These are phyloP conservation scores for Lablab purpureus DNA, from an alignment of 306 rosid genomes.

Conservation along the genomic window DNA sequence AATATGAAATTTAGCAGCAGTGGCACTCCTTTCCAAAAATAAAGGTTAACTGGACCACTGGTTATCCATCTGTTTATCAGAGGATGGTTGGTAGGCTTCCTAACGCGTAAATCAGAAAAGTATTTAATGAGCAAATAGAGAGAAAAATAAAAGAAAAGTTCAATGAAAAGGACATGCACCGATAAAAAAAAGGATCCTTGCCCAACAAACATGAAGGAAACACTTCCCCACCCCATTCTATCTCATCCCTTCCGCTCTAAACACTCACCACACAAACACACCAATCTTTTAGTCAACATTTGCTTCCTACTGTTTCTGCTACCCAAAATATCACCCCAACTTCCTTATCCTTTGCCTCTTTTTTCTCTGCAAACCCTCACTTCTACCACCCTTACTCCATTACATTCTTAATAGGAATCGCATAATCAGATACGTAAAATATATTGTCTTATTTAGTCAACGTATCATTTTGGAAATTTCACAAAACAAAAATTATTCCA, in stretches of 20 bases:
- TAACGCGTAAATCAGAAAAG: slow-evolving; percentile 27
- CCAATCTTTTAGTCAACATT: slow-evolving; percentile 23
- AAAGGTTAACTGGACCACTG: slow-evolving; percentile 21
- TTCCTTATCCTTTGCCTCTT: not conserved
- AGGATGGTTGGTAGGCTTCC: slow-evolving; percentile 4
- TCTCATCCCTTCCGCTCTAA: not conserved
- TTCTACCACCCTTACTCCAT: not conserved
- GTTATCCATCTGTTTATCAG: not conserved
- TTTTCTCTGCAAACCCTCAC: not conserved
- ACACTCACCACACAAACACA: slow-evolving; percentile 37
- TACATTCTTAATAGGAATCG: slow-evolving; percentile 16
- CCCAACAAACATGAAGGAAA: slow-evolving; percentile 39
- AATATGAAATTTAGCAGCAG: not conserved
- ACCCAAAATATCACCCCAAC: slow-evolving; percentile 33
- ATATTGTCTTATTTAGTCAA: slow-evolving; percentile 26
- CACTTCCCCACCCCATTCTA: slow-evolving; percentile 45
- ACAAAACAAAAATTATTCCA: not conserved
- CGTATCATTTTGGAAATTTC: slow-evolving; percentile 14
- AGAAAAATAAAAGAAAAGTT: slow-evolving; percentile 21
- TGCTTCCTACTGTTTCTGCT: slow-evolving; percentile 8
- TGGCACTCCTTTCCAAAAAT: not conserved
- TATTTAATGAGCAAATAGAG: not conserved
- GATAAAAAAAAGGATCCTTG: slow-evolving; percentile 17
- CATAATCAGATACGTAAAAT: slow-evolving; percentile 4
- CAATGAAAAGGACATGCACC: slow-evolving; percentile 42